These are phyloP conservation scores for Cercospora nicotianae DNA, from an alignment of 2,329 filamentous ascomycete species.

Conservation along the genomic window DNA sequence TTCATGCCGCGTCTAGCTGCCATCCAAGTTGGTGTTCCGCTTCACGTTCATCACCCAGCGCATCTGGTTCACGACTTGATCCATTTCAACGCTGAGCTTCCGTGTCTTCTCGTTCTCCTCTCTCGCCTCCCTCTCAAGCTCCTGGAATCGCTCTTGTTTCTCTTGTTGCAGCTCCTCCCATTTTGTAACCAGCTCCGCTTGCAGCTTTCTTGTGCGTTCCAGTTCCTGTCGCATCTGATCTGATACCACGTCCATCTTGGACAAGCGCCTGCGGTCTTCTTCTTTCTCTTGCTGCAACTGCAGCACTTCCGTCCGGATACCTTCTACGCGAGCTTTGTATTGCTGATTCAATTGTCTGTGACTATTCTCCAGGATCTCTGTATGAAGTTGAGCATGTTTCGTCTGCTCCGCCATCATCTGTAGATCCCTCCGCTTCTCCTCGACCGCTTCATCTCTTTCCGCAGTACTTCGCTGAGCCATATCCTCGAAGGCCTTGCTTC, in stretches of 20 bases:
- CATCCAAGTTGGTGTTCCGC: slow-evolving; percentile 37
- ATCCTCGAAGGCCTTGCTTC: slow-evolving; percentile 59
- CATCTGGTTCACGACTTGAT: slow-evolving; percentile 63
- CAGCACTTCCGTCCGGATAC: slow-evolving; percentile 51
- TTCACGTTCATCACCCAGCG: slow-evolving; percentile 72
- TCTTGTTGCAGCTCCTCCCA: slow-evolving; percentile 66
- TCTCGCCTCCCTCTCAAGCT: slow-evolving; percentile 60
- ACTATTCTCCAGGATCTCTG: slow-evolving; percentile 67
- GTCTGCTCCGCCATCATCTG: slow-evolving; percentile 54
- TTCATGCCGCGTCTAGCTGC: slow-evolving; percentile 1
- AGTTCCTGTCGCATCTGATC: slow-evolving; percentile 73
- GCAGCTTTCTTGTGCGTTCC: slow-evolving; percentile 59
- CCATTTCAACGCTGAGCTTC: slow-evolving; percentile 62
- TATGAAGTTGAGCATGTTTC: slow-evolving; percentile 59
- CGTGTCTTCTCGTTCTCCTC: slow-evolving; percentile 58
- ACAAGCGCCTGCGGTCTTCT: slow-evolving; percentile 48
- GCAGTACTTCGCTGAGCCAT: slow-evolving; percentile 62
- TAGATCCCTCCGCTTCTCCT: slow-evolving; percentile 62
- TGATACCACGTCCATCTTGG: slow-evolving; percentile 65
- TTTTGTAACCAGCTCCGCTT: slow-evolving; percentile 59
- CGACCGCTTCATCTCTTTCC: slow-evolving; percentile 62
- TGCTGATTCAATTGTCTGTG: slow-evolving; percentile 69
- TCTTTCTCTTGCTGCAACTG: slow-evolving; percentile 57
- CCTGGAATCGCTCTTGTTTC: slow-evolving; percentile 61
- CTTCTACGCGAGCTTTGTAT: slow-evolving; percentile 44